Evolutionary conservation across 2,329 filamentous ascomycete genomes (phyloP).

Genomic region (Neonectria ditissima): DNA sequence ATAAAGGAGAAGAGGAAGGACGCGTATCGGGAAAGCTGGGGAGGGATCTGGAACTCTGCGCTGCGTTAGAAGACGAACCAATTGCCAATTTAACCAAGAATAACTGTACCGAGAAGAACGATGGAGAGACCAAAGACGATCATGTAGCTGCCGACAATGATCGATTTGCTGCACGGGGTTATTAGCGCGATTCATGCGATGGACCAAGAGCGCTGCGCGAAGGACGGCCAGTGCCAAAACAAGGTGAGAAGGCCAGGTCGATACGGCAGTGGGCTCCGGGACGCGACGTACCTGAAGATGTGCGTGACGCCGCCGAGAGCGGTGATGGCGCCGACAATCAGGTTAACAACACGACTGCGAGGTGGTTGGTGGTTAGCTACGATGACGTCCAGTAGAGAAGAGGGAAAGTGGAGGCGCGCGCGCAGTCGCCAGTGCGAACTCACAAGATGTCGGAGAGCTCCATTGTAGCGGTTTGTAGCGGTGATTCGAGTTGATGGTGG

Average conservation of each 20-base stretch:
- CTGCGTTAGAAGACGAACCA: conserved; percentile 36
- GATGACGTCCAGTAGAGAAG: conserved; percentile 16
- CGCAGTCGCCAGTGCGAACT: conserved; percentile 50
- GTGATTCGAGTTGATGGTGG: conserved; percentile 13
- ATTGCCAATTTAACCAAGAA: conserved; percentile 22
- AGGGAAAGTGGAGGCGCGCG: conserved; percentile 8
- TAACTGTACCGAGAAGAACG: conserved; percentile 69
- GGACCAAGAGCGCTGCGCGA: not conserved
- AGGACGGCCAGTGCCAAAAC: not conserved
- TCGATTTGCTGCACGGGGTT: conserved; percentile 47
- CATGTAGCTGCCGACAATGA: conserved; percentile 88
- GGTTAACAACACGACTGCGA: conserved; percentile 90
- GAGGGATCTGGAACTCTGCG: conserved; percentile 91
- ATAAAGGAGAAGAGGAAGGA: conserved; percentile 99
- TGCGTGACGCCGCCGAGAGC: conserved; percentile 83
- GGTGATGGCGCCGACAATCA: conserved; percentile 88
- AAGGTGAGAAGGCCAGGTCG: conserved; percentile 4
- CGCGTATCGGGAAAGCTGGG: conserved; percentile 91
- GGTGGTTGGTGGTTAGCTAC: conserved; percentile 51
- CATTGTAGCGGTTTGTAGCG: conserved; percentile 64
- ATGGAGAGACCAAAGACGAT: conserved; percentile 89
- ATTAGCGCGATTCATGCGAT: conserved; percentile 32
- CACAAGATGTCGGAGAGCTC: conserved; percentile 95
- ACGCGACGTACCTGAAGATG: conserved; percentile 73
- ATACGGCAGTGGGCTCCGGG: conserved; percentile 8